Conservation (phyloP, 371 early-diverging fungal species). For the Mucor piriformis region DNA sequence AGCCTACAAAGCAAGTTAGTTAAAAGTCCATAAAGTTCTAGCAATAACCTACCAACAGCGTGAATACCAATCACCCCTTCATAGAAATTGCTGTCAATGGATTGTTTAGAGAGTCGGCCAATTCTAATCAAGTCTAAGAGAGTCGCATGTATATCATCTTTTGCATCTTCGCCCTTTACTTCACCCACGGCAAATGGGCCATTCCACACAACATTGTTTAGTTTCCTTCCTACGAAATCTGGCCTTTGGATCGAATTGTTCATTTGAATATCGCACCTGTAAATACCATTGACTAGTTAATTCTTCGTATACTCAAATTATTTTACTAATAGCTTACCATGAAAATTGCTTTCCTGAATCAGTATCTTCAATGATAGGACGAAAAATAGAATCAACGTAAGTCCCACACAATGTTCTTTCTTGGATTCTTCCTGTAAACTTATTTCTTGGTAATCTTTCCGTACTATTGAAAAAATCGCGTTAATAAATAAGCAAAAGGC, state of each 20-base stretch:
- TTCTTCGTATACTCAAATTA: constrained; percentile 6
- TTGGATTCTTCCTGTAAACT: constrained; percentile 5
- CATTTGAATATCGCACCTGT: constrained; percentile 10
- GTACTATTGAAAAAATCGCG: constrained; percentile 4
- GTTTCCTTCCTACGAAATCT: constrained; percentile 2
- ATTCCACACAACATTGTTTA: background rate
- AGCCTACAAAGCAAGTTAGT: constrained; percentile 4
- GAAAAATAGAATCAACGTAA: constrained; percentile 17
- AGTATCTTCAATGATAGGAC: constrained; percentile 14
- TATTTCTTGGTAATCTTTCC: constrained; percentile 9
- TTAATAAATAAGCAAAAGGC: constrained; percentile 2
- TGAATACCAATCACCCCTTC: constrained; percentile 20
- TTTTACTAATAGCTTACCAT: constrained; percentile 6
- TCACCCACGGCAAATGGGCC: constrained; percentile 15
- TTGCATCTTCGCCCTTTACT: constrained; percentile 39
- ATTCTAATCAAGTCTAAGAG: constrained; percentile 18
- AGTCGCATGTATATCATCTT: constrained; percentile 23
- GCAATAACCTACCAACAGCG: constrained; percentile 13
- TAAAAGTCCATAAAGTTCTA: constrained; percentile 4
- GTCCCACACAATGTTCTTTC: constrained; percentile 9
- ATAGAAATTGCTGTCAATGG: constrained; percentile 10
- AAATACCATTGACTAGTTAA: constrained; percentile 7
- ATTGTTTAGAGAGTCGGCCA: constrained; percentile 5
- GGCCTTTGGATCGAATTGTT: constrained; percentile 1
- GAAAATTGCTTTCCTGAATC: constrained; percentile 9